phyloP scores from a whole-genome alignment of 176 grass and related monocot species.

The Secale cereale region DNA sequence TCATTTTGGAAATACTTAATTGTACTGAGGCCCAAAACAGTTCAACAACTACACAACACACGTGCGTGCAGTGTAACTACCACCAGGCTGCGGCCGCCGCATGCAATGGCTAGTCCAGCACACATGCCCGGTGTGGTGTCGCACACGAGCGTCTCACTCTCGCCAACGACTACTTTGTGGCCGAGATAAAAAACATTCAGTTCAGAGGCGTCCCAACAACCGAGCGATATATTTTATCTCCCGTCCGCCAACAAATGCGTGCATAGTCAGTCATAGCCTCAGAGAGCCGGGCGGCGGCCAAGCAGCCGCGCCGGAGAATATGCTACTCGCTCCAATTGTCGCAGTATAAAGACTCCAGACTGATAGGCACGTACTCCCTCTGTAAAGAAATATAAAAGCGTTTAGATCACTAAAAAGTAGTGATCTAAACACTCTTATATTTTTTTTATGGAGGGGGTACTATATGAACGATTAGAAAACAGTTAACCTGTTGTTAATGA shows the following conservation, averaged over 20 bases:
- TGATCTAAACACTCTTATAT: too few species aligned
- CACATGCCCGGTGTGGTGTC: neutral
- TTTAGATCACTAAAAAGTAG: too few species aligned
- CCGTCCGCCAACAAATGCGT: neutral
- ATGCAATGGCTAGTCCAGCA: neutral
- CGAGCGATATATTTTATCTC: neutral
- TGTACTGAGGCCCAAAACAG: neutral
- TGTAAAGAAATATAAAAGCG: too few species aligned
- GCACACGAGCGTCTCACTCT: conserved; percentile 3
- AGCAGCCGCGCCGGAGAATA: too few species aligned
- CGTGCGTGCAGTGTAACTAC: neutral
- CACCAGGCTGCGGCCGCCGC: conserved; percentile 2
- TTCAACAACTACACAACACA: neutral
- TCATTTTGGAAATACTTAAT: neutral
- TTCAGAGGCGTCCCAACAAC: neutral
- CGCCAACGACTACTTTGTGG: neutral
- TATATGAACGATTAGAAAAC: neutral
- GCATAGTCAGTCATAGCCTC: too few species aligned
- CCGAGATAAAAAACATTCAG: neutral
- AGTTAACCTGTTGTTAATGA: neutral
- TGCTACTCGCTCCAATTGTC: too few species aligned
- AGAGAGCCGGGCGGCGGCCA: too few species aligned
- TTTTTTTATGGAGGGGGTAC: too few species aligned
- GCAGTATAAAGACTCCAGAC: too few species aligned
- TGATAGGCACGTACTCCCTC: neutral